A percentile compares a stretch with the other conserved stretches of the same genome.
Evolutionary conservation across 306 rosid species (phyloP).

Genomic region (Fragaria ananassa): DNA sequence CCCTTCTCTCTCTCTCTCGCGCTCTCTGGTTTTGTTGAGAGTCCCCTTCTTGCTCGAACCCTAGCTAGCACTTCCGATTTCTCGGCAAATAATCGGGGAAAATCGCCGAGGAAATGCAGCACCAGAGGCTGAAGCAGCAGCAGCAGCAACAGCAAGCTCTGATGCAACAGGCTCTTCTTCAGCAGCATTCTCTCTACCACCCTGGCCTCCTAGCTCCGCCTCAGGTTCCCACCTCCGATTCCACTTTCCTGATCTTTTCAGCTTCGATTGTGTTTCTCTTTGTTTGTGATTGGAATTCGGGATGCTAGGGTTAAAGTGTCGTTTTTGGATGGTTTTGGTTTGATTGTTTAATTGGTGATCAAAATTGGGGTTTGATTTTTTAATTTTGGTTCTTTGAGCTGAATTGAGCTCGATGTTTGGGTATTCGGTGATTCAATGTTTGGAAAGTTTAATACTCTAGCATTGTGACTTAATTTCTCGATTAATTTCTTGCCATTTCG

Average conservation of each 20-base stretch:
- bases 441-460: background rate
- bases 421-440: background rate
- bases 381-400: background rate
- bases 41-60: constrained; percentile 55
- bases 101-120: constrained; percentile 71
- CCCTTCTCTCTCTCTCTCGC: background rate
- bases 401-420: background rate
- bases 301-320: constrained; percentile 19
- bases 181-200: constrained; percentile 93
- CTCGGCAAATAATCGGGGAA: constrained; percentile 26
- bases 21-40: constrained; percentile 24
- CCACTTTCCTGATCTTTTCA: background rate
- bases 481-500: background rate
- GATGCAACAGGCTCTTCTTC: constrained; percentile 98
- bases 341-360: background rate
- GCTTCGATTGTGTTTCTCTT: background rate
- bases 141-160: constrained; percentile 89
- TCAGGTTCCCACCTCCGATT: constrained; percentile 48
- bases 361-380: background rate
- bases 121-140: constrained; percentile 89
- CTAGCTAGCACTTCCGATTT: constrained; percentile 63
- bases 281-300: constrained; percentile 8
- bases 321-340: background rate
- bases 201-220: constrained; percentile 97
- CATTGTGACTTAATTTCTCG: background rate